These are phyloP conservation scores for Mycosphaerelloides madeirae DNA, from an alignment of 2,329 filamentous ascomycete genomes.

Conservation along the genomic window DNA sequence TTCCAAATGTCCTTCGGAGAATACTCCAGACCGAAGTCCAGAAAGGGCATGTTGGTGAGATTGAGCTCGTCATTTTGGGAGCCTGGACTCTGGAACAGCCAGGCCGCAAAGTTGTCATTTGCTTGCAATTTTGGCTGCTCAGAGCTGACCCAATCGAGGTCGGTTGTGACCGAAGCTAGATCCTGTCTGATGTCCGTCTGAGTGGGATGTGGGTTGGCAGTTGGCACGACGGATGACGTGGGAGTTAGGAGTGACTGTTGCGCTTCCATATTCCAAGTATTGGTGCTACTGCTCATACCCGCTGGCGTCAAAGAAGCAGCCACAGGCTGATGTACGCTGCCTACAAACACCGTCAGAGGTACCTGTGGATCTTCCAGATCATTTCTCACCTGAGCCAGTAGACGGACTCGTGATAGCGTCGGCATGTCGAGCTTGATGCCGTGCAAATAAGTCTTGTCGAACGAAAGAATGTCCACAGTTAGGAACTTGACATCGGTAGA, in stretches of 20 bases:
- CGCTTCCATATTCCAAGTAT: no score
- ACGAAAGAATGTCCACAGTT: conserved; percentile 90
- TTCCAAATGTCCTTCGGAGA: conserved; percentile 20
- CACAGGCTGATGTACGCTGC: no score
- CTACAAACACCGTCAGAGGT: no score
- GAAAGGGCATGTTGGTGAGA: conserved; percentile 21
- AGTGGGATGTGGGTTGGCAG: no score
- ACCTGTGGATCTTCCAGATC: no score
- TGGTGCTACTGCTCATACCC: no score
- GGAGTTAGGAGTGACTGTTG: background rate
- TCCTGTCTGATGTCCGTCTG: no score
- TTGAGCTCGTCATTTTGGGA: conserved; percentile 24
- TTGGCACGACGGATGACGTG: background rate
- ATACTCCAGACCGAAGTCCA: conserved; percentile 25
- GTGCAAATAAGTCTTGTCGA: conserved; percentile 79
- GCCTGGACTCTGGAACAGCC: conserved; percentile 27
- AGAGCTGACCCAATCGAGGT: no score
- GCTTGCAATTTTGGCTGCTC: conserved; percentile 3
- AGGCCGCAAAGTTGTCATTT: conserved; percentile 25
- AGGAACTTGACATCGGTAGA: conserved; percentile 83
- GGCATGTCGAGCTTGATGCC: conserved; percentile 42
- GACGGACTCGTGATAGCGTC: conserved; percentile 1
- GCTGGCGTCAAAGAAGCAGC: no score
- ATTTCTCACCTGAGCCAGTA: no score
- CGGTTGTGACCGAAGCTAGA: no score